Conservation (phyloP, 2,329 filamentous ascomycete genomes). For the Alternaria panax region DNA sequence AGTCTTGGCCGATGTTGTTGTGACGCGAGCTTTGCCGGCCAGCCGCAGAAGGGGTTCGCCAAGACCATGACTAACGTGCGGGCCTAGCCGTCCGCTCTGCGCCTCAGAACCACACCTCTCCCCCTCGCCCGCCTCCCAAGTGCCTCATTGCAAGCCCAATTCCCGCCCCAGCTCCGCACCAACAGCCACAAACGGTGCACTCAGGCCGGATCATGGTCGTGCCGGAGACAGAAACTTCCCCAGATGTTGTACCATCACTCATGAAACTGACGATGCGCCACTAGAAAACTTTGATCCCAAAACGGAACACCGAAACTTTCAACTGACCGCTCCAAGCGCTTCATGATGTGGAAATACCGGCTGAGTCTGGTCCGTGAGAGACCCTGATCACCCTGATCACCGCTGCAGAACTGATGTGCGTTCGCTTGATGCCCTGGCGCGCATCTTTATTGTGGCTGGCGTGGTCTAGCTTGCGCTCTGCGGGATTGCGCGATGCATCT, state of each 20-base stretch:
- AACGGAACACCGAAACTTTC: slow-evolving; percentile 32
- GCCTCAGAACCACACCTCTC: neutral
- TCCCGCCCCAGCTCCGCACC: slow-evolving; percentile 9
- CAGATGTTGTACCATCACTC: slow-evolving; percentile 24
- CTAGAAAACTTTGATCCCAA: slow-evolving; percentile 31
- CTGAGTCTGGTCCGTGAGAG: slow-evolving; percentile 13
- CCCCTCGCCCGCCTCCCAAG: slow-evolving; percentile 3
- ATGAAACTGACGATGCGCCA: slow-evolving; percentile 46
- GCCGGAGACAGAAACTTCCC: slow-evolving; percentile 30
- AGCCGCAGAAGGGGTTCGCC: neutral
- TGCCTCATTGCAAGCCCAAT: slow-evolving; percentile 2
- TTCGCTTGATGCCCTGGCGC: slow-evolving; percentile 1
- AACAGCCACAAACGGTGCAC: slow-evolving; percentile 16
- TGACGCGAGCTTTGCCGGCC: neutral
- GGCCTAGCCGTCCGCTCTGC: neutral
- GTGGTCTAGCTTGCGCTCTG: neutral
- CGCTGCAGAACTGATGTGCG: slow-evolving; percentile 4
- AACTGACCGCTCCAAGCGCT: slow-evolving; percentile 25
- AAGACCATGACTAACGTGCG: slow-evolving; percentile 10
- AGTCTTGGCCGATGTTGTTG: neutral
- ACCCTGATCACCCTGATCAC: neutral
- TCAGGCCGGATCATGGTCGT: slow-evolving; percentile 28
- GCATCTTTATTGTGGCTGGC: neutral
- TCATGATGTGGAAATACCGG: slow-evolving; percentile 20
- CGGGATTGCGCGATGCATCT: neutral